A percentile compares a stretch with the other conserved stretches of the same genome.
Evolutionary conservation across 129 eudicot species (phyloP).

Genomic region (Artemisia tridentata): DNA sequence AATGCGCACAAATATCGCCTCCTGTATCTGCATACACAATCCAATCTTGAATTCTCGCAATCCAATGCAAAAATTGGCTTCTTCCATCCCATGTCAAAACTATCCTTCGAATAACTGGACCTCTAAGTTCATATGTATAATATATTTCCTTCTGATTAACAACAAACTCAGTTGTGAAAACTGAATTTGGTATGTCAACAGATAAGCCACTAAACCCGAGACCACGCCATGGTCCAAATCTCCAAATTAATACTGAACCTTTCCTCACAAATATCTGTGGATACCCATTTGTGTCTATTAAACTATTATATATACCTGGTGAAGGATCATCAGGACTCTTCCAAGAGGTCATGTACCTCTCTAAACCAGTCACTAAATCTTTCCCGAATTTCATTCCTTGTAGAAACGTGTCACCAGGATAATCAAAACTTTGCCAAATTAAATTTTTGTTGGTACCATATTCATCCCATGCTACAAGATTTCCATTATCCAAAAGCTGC

Average conservation of each 20-base stretch:
- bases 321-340: slow-evolving; percentile 31
- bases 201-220: slow-evolving; percentile 1
- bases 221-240: slow-evolving; percentile 35
- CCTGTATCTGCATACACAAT: background rate
- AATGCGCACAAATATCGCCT: slow-evolving; percentile 23
- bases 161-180: slow-evolving; percentile 1
- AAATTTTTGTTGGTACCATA: background rate
- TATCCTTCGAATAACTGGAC: slow-evolving; percentile 12
- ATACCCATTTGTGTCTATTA: slow-evolving; percentile 24
- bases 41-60: slow-evolving; percentile 21
- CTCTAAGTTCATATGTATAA: background rate
- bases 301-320: slow-evolving; percentile 7
- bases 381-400: slow-evolving; percentile 36
- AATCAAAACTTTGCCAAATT: slow-evolving; percentile 31
- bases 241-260: background rate
- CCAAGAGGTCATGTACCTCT: slow-evolving; percentile 26
- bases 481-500: slow-evolving; percentile 22
- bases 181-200: background rate
- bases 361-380: slow-evolving; percentile 31
- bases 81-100: slow-evolving; percentile 17
- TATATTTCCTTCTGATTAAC: slow-evolving; percentile 22
- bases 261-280: slow-evolving; percentile 22
- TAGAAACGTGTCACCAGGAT: slow-evolving; percentile 25
- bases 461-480: slow-evolving; percentile 13
- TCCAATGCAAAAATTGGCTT: slow-evolving; percentile 8